Conservation (phyloP, 331 rosid genomes). For the Quercus phellos region DNA sequence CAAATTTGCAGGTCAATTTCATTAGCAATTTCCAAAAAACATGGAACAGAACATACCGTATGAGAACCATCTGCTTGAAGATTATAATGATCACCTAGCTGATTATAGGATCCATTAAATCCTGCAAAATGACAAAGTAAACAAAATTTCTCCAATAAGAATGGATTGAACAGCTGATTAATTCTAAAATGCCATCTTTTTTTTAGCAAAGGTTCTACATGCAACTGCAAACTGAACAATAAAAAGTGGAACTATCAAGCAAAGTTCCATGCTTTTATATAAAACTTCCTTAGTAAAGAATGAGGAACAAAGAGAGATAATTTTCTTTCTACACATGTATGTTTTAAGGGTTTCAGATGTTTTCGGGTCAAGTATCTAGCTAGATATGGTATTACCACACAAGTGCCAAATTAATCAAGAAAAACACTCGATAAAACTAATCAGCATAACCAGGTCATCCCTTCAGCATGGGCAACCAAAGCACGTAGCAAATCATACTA, state of each 20-base stretch:
- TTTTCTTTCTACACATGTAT: not conserved
- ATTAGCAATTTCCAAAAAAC: not conserved
- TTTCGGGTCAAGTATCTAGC: not conserved
- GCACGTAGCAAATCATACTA: not conserved
- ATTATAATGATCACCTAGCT: constrained; percentile 16
- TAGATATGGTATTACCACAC: not conserved
- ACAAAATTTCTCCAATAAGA: not conserved
- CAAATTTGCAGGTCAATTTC: not conserved
- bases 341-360: not conserved
- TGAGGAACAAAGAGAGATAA: not conserved
- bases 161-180: not conserved
- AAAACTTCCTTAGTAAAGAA: not conserved
- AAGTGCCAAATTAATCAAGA: not conserved
- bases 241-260: not conserved
- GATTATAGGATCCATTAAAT: constrained; percentile 32
- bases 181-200: not conserved
- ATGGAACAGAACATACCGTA: constrained; percentile 25
- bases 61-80: constrained; percentile 22
- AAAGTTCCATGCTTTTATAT: not conserved
- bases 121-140: constrained; percentile 28
- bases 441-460: not conserved
- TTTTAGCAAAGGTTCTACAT: not conserved
- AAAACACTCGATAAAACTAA: not conserved
- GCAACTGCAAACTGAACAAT: not conserved
- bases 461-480: not conserved